A percentile compares a stretch with the other conserved stretches of the same genome.
Conservation (phyloP, 352 stramenopile species). For the Pythium aphanidermatum region DNA sequence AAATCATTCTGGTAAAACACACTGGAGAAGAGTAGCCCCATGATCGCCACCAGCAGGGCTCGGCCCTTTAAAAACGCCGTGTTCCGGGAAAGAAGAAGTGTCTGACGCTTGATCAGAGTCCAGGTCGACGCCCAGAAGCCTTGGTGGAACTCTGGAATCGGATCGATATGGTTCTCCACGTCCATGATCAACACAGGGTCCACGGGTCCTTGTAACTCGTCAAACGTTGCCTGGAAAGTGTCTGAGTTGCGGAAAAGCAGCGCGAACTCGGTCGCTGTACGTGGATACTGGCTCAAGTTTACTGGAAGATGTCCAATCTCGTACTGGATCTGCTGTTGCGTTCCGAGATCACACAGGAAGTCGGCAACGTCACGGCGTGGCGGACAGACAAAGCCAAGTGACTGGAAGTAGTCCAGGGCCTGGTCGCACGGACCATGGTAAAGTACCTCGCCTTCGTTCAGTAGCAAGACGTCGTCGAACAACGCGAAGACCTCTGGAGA, state of each 20-base stretch:
- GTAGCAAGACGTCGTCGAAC: conserved; percentile 92
- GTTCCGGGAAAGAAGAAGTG: conserved; percentile 59
- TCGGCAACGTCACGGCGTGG: conserved; percentile 81
- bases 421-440: conserved; percentile 73
- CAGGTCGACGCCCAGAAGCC: conserved; percentile 32
- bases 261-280: conserved; percentile 36
- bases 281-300: conserved; percentile 12
- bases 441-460: conserved; percentile 86
- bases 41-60: conserved; percentile 41
- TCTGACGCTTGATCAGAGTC: conserved; percentile 52
- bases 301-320: conserved; percentile 8
- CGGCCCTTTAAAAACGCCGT: conserved; percentile 42
- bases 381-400: conserved; percentile 53
- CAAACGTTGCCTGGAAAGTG: conserved; percentile 35
- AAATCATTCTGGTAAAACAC: conserved; percentile 51
- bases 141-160: conserved; percentile 38
- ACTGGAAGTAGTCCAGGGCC: conserved; percentile 69
- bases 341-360: conserved; percentile 78
- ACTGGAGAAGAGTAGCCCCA: conserved; percentile 42
- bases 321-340: conserved; percentile 35
- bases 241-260: conserved; percentile 29
- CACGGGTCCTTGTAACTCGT: conserved; percentile 79
- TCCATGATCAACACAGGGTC: conserved; percentile 84
- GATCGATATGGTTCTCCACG: conserved; percentile 39
- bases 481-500: conserved; percentile 89